phyloP scores from a whole-genome alignment of 2,329 filamentous ascomycete species.

The Aspergillus floridensis region DNA sequence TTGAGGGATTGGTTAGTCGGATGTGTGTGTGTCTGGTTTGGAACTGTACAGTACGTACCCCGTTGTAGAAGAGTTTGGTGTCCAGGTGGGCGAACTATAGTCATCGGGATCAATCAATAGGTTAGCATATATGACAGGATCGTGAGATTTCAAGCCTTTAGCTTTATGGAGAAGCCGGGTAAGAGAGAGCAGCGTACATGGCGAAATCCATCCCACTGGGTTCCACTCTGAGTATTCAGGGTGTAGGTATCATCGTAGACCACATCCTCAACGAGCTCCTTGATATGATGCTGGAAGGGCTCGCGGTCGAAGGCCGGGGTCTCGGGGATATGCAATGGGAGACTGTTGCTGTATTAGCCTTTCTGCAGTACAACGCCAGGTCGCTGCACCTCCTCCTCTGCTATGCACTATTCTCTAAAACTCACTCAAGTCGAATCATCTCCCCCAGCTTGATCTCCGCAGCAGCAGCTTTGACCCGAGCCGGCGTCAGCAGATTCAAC shows the following conservation, averaged over 20 bases:
- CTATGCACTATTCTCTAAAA: not conserved
- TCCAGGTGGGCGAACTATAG: constrained; percentile 38
- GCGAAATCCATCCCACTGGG: constrained; percentile 53
- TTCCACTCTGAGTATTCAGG: constrained; percentile 50
- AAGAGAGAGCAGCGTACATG: constrained; percentile 36
- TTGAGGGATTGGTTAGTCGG: not conserved
- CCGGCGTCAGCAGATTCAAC: constrained; percentile 57
- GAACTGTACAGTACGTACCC: constrained; percentile 22
- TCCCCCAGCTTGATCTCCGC: constrained; percentile 56
- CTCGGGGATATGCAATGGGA: constrained; percentile 54
- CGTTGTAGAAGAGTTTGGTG: constrained; percentile 42
- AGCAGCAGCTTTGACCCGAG: constrained; percentile 53
- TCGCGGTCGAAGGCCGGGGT: constrained; percentile 54
- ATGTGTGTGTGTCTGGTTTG: no score
- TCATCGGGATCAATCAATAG: not conserved
- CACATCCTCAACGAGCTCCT: constrained; percentile 36
- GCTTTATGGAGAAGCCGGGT: not conserved
- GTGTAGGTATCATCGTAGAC: constrained; percentile 46
- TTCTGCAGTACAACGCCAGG: not conserved
- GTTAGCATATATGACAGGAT: not conserved
- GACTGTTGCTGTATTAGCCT: constrained; percentile 28
- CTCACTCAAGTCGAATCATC: constrained; percentile 54
- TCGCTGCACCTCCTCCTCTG: no score
- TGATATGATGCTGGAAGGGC: constrained; percentile 56
- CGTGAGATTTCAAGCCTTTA: no score